A percentile compares a stretch with the other conserved stretches of the same genome.
Evolutionary conservation across 306 rosid species (phyloP).

Genomic region (Lathyrus oleraceus): DNA sequence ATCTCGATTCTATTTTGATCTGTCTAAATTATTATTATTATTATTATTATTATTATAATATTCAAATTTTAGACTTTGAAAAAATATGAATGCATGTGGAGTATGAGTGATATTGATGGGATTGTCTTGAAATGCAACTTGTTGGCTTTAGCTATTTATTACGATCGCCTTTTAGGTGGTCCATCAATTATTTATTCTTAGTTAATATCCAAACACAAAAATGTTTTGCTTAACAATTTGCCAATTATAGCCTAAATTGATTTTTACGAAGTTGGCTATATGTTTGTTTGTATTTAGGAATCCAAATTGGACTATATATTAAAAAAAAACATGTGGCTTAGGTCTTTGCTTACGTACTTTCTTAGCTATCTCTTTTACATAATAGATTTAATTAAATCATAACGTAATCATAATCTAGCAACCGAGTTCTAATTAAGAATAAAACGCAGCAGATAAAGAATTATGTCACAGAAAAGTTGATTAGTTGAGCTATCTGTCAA

Average conservation of each 20-base stretch:
- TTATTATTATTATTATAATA: too few species aligned
- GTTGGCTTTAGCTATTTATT: constrained; percentile 46
- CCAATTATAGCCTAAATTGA: constrained; percentile 12
- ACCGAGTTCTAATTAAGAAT: not conserved
- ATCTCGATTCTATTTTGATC: too few species aligned
- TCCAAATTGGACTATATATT: constrained; percentile 23
- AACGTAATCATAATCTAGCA: not conserved
- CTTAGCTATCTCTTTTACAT: not conserved
- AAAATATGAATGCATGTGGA: not conserved
- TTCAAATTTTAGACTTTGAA: too few species aligned
- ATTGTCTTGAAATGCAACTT: constrained; percentile 38
- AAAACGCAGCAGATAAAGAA: not conserved
- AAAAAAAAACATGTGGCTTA: constrained; percentile 28
- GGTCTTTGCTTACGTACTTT: constrained; percentile 21
- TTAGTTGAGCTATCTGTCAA: not conserved
- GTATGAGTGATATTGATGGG: constrained; percentile 41
- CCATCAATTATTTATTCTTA: constrained; percentile 39
- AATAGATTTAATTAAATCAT: constrained; percentile 10
- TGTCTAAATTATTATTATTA: too few species aligned
- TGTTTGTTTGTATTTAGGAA: constrained; percentile 35
- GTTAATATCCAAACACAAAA: constrained; percentile 30
- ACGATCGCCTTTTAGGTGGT: constrained; percentile 38
- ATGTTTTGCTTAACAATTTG: constrained; percentile 27
- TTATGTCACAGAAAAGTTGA: not conserved
- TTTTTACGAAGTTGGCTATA: constrained; percentile 25